Evolutionary conservation across 345 rosid genomes (phyloP).

Genomic region (Eucalyptus virginea): DNA sequence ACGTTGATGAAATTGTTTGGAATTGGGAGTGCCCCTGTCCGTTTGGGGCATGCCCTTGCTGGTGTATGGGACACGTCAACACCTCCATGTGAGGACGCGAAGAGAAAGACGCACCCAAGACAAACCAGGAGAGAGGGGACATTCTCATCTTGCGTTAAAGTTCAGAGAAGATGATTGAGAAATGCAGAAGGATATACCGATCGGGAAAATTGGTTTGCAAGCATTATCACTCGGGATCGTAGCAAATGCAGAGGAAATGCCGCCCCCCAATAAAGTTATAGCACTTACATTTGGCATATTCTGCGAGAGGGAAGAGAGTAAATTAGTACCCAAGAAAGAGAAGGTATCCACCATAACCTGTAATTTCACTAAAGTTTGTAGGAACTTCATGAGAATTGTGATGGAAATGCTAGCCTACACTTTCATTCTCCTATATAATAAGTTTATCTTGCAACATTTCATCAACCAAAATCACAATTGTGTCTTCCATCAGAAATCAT

Average conservation of each 20-base stretch:
- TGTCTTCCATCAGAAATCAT: neutral
- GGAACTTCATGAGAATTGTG: neutral
- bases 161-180: neutral
- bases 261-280: neutral
- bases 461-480: neutral
- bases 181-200: neutral
- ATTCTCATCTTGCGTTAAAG: neutral
- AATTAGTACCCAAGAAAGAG: neutral
- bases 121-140: neutral
- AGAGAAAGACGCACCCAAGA: neutral
- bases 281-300: neutral
- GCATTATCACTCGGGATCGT: neutral
- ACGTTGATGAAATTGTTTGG: neutral
- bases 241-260: neutral
- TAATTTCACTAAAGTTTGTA: neutral
- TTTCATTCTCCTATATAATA: neutral
- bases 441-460: neutral
- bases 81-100: neutral
- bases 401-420: neutral
- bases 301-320: neutral
- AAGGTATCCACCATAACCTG: neutral
- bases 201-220: neutral
- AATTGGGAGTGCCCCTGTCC: neutral
- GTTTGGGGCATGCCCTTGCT: neutral
- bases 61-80: neutral